Percentiles rank a stretch among this genome's conserved stretches.
Conservation (phyloP, 2,329 filamentous ascomycete genomes). For the Arthrobotrys iridis region DNA sequence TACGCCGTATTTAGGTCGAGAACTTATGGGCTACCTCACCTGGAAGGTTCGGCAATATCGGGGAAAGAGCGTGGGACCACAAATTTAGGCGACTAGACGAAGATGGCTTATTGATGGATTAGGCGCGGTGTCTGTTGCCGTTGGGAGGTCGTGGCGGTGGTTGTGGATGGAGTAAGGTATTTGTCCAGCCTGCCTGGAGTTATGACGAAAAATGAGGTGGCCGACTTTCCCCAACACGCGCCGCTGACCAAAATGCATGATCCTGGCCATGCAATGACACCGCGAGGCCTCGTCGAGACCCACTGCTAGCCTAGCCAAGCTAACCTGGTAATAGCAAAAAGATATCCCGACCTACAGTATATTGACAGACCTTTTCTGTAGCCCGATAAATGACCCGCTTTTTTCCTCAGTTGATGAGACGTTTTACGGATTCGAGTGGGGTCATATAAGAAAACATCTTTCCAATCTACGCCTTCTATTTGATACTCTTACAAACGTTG, state of each 20-base stretch:
- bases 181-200: background rate
- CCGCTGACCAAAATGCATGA: constrained; percentile 11
- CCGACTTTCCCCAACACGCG: constrained; percentile 43
- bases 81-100: background rate
- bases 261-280: background rate
- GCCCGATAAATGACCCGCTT: background rate
- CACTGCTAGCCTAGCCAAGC: background rate
- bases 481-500: no score
- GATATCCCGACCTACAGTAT: background rate
- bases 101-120: background rate
- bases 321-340: constrained; percentile 1
- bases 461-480: no score
- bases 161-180: background rate
- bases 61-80: constrained; percentile 1
- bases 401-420: background rate
- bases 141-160: constrained; percentile 4
- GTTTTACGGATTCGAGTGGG: background rate
- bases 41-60: background rate
- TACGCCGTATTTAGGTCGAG: background rate
- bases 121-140: background rate
- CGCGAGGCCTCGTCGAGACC: background rate
- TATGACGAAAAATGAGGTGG: constrained; percentile 47
- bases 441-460: no score
- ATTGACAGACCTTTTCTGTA: background rate
- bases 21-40: background rate